These are phyloP conservation scores for Hibiscus tridactylites DNA, from an alignment of 345 rosid genomes.

Conservation along the genomic window DNA sequence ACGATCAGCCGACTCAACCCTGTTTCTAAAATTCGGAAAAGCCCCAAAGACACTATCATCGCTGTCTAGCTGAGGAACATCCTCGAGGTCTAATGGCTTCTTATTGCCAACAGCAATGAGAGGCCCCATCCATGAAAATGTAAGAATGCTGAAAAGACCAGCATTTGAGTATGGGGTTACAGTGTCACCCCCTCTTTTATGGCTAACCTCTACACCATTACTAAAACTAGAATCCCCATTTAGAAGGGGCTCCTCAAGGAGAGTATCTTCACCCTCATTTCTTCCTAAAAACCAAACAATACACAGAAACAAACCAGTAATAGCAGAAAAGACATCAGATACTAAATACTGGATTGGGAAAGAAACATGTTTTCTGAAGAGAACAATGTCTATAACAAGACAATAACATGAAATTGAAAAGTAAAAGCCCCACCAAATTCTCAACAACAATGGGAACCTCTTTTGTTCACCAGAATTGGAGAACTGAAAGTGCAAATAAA, in stretches of 20 bases:
- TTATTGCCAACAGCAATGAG: slow-evolving; percentile 29
- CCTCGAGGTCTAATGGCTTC: slow-evolving; percentile 30
- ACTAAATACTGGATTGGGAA: slow-evolving; percentile 7
- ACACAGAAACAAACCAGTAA: slow-evolving; percentile 15
- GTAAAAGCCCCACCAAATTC: slow-evolving; percentile 50
- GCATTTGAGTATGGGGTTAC: slow-evolving; percentile 31
- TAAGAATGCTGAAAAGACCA: slow-evolving; percentile 23
- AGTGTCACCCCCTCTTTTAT: slow-evolving; percentile 18
- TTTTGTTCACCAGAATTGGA: slow-evolving; percentile 13
- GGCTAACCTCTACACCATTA: slow-evolving; percentile 11
- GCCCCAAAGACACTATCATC: slow-evolving; percentile 25
- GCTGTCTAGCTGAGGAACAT: slow-evolving; percentile 37
- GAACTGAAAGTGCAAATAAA: slow-evolving; percentile 24
- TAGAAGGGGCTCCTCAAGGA: slow-evolving; percentile 37
- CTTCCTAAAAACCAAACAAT: slow-evolving; percentile 5
- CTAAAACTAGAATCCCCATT: slow-evolving; percentile 8
- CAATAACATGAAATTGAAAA: slow-evolving; percentile 33
- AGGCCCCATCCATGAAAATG: slow-evolving; percentile 40
- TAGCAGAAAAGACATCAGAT: slow-evolving; percentile 15
- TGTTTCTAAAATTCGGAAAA: slow-evolving; percentile 18
- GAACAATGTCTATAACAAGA: slow-evolving; percentile 27
- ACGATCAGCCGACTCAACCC: slow-evolving; percentile 26
- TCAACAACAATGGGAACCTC: slow-evolving; percentile 30
- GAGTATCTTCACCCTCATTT: slow-evolving; percentile 3
- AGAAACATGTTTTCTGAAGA: not conserved